Evolutionary conservation across 371 early-diverging fungal genomes (phyloP).

Genomic region (Fennellomyces sp.): DNA sequence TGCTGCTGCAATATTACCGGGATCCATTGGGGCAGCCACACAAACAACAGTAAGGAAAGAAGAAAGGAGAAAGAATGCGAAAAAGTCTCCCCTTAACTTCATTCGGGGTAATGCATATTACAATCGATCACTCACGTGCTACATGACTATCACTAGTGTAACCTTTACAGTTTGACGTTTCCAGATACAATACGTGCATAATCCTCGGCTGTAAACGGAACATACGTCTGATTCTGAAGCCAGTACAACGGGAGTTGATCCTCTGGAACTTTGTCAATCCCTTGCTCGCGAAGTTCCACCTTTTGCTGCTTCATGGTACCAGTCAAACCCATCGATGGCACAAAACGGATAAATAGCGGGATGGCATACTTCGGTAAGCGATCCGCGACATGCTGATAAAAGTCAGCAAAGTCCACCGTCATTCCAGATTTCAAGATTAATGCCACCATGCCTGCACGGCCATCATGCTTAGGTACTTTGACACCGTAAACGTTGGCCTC

Average conservation of each 20-base stretch:
- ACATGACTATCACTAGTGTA: no score
- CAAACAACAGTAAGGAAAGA: no score
- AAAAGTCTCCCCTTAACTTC: no score
- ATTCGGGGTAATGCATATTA: no score
- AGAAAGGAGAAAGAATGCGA: no score
- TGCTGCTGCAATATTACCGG: no score
- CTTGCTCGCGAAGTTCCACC: constrained; percentile 47
- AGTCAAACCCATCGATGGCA: constrained; percentile 48
- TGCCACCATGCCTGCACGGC: constrained; percentile 79
- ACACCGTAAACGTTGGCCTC: constrained; percentile 71
- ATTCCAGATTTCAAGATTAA: constrained; percentile 32
- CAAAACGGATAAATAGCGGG: constrained; percentile 60
- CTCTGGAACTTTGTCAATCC: constrained; percentile 34
- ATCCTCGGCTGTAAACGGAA: constrained; percentile 4
- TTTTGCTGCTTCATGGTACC: constrained; percentile 63
- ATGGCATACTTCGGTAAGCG: constrained; percentile 63
- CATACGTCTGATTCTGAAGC: constrained; percentile 39
- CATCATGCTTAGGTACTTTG: constrained; percentile 54
- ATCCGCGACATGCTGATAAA: constrained; percentile 31
- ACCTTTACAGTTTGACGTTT: background rate
- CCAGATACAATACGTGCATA: background rate
- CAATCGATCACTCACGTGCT: no score
- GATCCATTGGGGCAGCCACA: no score
- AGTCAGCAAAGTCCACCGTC: constrained; percentile 38
- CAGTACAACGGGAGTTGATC: constrained; percentile 50